These are phyloP conservation scores for Whalleya microplaca DNA, from an alignment of 2,329 filamentous ascomycete species.

Conservation along the genomic window DNA sequence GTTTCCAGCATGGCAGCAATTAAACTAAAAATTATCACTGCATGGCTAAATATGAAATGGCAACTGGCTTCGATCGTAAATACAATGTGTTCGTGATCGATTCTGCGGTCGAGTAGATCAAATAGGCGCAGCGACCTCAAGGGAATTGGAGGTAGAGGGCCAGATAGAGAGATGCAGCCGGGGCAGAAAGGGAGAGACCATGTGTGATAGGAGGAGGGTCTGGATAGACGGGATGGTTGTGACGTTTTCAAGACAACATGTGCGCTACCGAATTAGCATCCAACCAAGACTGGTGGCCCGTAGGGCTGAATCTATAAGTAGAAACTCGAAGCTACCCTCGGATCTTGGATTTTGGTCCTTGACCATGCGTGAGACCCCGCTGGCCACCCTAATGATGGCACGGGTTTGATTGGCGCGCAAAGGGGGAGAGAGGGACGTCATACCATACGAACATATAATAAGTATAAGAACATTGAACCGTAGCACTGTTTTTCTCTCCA, in stretches of 20 bases:
- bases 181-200: background rate
- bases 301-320: conserved; percentile 32
- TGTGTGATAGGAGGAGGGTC: conserved; percentile 1
- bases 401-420: conserved; percentile 26
- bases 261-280: conserved; percentile 23
- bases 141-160: background rate
- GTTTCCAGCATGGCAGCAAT: background rate
- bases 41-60: background rate
- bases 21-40: background rate
- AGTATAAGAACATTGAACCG: background rate
- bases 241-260: conserved; percentile 15
- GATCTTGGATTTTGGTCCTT: conserved; percentile 2
- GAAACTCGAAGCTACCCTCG: conserved; percentile 22
- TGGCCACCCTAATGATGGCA: conserved; percentile 9
- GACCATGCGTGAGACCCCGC: conserved; percentile 24
- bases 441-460: background rate
- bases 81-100: background rate
- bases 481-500: background rate
- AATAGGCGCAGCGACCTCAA: background rate
- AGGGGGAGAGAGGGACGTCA: background rate
- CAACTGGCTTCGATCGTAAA: background rate
- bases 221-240: conserved; percentile 24
- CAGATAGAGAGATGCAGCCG: background rate
- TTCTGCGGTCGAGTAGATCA: background rate
- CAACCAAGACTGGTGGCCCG: conserved; percentile 12